Percentiles rank a stretch among this genome's conserved stretches.
These are phyloP conservation scores for Chlorella sp. DNA, from an alignment of 139 green algal genomes.

Conservation along the genomic window DNA sequence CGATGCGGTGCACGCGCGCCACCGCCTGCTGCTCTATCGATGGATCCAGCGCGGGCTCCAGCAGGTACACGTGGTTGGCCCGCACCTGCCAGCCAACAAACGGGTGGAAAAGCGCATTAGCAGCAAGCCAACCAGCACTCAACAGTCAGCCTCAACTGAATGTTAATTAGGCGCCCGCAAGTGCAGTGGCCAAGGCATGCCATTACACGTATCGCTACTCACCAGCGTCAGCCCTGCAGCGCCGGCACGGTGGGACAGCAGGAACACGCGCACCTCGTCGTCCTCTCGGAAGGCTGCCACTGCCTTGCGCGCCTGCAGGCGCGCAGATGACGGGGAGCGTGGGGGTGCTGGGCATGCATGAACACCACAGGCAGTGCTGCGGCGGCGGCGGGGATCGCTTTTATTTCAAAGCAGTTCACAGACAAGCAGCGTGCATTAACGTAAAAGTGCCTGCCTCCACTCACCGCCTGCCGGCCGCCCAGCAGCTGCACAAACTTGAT, in stretches of 20 bases:
- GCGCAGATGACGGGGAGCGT: neutral
- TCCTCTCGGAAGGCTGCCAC: slow-evolving; percentile 46
- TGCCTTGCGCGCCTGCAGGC: slow-evolving; percentile 24
- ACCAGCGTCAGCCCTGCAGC: slow-evolving; percentile 70
- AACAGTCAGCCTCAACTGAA: no score
- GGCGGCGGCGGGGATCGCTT: no score
- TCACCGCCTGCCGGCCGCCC: slow-evolving; percentile 29
- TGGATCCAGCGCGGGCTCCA: slow-evolving; percentile 57
- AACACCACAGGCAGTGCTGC: no score
- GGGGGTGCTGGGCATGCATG: no score
- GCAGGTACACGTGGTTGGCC: slow-evolving; percentile 75
- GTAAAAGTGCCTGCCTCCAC: neutral
- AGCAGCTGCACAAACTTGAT: slow-evolving; percentile 32
- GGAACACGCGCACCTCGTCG: slow-evolving; percentile 58
- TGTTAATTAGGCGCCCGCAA: no score
- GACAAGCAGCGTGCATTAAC: no score
- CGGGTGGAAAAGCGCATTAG: no score
- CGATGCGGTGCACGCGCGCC: slow-evolving; percentile 60
- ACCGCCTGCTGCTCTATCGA: slow-evolving; percentile 62
- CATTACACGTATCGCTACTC: no score
- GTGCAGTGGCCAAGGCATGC: no score
- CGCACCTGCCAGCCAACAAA: neutral
- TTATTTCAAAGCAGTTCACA: no score
- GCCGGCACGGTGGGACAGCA: slow-evolving; percentile 62
- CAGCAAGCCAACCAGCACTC: no score